Conservation (phyloP, 2,329 filamentous ascomycete genomes). For the Gnomoniopsis smithogilvyi region DNA sequence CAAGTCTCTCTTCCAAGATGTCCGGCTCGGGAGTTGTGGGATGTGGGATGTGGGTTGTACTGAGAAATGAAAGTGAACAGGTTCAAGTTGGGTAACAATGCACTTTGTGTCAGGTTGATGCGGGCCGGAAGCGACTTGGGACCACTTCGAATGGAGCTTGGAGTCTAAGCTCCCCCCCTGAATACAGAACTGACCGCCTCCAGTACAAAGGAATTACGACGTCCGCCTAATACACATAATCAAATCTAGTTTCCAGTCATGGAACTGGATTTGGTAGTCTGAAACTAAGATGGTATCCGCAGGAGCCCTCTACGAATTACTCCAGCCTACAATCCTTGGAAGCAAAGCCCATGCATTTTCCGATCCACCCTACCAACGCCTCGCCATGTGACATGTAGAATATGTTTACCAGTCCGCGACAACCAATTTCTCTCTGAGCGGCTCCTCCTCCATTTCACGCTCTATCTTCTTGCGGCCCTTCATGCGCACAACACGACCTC, state of each 20-base stretch:
- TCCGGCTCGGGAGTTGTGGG: not conserved
- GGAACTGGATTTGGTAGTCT: not conserved
- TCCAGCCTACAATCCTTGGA: not conserved
- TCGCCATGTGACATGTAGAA: not conserved
- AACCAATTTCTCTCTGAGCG: slow-evolving; percentile 40
- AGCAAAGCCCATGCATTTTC: not conserved
- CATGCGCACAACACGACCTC: slow-evolving; percentile 44
- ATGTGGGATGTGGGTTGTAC: not conserved
- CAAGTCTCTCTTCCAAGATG: not conserved
- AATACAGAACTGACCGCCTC: slow-evolving; percentile 3
- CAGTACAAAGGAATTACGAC: not conserved
- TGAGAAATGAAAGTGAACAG: not conserved
- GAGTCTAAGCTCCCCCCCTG: slow-evolving; percentile 1
- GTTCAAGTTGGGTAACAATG: not conserved
- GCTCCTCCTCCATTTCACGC: slow-evolving; percentile 69
- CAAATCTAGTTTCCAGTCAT: not conserved
- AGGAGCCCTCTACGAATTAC: slow-evolving; percentile 2
- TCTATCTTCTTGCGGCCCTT: slow-evolving; percentile 67
- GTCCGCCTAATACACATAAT: not conserved
- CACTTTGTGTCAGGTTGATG: slow-evolving; percentile 11
- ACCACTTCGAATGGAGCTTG: slow-evolving; percentile 6
- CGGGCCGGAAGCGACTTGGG: not conserved
- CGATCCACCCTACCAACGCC: slow-evolving; percentile 1
- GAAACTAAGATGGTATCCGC: not conserved
- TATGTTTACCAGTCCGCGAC: slow-evolving; percentile 21